Base-by-base conservation (phyloP, 441 rosid species). In the Capsella rubella region DNA sequence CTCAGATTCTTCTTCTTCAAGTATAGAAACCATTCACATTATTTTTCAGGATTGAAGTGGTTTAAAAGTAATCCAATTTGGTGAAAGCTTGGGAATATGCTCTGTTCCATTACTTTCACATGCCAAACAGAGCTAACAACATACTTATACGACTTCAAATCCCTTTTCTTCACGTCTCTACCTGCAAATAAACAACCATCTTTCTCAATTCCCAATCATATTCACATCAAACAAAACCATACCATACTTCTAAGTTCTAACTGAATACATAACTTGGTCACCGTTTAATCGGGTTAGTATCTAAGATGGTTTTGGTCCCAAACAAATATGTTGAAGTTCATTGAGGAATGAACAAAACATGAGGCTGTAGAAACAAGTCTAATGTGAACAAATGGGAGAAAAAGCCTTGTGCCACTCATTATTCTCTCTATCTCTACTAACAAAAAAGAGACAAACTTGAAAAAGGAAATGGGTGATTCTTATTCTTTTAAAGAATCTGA, bases 91-190 rank as follows among this genome's bases (percentile, higher is more conserved):
- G 14, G 80, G 80, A 77, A 77, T 77, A 77, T 72, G 73, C 73
- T 60, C 73, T 66, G 52, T 61, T 77, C 60, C 77, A 72, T 55
- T 77, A 65, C 27, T 35, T 60, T 34, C 69, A 66, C 64, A 71
- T 65, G 53, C 77, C 77, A 66, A 65, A 66, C 68, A 58, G 34
- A 72, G 69, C 45, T 40, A 77, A 64, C 56, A 25, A 71, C 68
- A 71, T 64, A 40, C 66, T 77, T 54, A 52, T 27, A 51, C 69
- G 50, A 66, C 58, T 59, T 71, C 42, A 27, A 51, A n/a, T 65
- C 35, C 18, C 32, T 50, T 72, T 66, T 29, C 77, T 66, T 72
- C 80, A 77, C 80, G 80, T 77, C 73, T 72, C 77, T 72, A 77
- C 29, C 80, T 66, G 14, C 73, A 77, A 59, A 76, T 50, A 60